phyloP scores from a whole-genome alignment of 2,329 filamentous ascomycete genomes.

The Alternaria incomplexa region DNA sequence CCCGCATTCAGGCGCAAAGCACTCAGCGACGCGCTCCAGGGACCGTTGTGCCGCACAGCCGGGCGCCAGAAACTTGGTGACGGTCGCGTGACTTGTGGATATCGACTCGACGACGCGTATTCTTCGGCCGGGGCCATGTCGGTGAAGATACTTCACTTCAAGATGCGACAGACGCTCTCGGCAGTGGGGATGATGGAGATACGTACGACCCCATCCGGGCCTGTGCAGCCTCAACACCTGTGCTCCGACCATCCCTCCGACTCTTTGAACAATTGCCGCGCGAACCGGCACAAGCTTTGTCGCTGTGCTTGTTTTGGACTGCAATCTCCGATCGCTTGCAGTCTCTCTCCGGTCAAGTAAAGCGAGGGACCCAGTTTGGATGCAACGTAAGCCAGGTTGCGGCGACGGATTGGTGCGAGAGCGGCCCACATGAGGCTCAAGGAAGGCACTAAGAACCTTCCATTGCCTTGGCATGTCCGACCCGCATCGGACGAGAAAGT shows the following conservation, averaged over 20 bases:
- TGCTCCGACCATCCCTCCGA: constrained; percentile 11
- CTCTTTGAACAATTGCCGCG: constrained; percentile 15
- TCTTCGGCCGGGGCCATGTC: constrained; percentile 5
- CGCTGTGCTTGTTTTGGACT: neutral
- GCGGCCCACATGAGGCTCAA: constrained; percentile 14
- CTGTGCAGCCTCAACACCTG: constrained; percentile 16
- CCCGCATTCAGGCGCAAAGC: constrained; percentile 1
- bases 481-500: constrained; percentile 6
- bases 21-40: neutral
- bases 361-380: neutral
- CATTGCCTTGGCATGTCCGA: constrained; percentile 1
- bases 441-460: constrained; percentile 16
- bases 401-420: constrained; percentile 8
- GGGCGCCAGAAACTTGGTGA: neutral
- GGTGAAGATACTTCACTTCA: constrained; percentile 9
- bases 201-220: constrained; percentile 6
- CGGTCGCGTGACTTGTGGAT: neutral
- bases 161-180: constrained; percentile 6
- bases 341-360: neutral
- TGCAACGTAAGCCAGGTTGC: constrained; percentile 7
- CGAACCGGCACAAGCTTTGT: constrained; percentile 8
- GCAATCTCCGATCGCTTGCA: constrained; percentile 9
- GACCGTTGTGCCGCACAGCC: constrained; percentile 9
- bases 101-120: constrained; percentile 1
- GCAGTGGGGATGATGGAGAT: constrained; percentile 14